Base-by-base conservation (phyloP, 2,329 filamentous ascomycete species). In the Fusarium virguliforme region DNA sequence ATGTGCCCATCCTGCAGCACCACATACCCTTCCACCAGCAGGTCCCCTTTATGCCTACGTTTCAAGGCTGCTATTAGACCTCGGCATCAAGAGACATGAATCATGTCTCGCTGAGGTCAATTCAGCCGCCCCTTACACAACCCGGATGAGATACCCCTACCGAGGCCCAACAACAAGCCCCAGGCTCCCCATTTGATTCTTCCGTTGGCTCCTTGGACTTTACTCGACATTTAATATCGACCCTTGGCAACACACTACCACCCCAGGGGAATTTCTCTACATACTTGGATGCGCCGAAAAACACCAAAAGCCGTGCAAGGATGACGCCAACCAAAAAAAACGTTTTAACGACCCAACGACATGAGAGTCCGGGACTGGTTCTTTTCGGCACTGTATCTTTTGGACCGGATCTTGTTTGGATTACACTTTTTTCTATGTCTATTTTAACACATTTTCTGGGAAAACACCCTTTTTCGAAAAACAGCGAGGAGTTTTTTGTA, bases 1-100 rank as follows among this genome's bases (percentile, higher is more conserved):
- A 85, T 65, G 79, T 81, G 56, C 83, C 85, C 26, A 82, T 82
- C 54, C 80, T 86, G 40, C 85, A 86, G 68, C 83, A 86, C 62
- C 82, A 85, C 64, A 79, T 84, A 54, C 82, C 85, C 26, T 87
- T 88, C 63, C 86, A 87, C 65, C 84, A 85, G 50, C 86, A 86
- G 78, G 83, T 87, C 64, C 83, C 85, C 35, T 80, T 88, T 58
- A 83, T 88, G 73, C 80, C 83, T 55, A 83, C 86, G 65, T 83
- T 87, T 62, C 86, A 85, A 77, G 84, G 85, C 64, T 88, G 86
- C 78, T 88, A 85, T 46, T 81, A 73, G 74, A 68, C 38, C 34
- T 30, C 22, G 18, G 50, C 24, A 54, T 18, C 51, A 59, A 57
- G 30, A 54, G 30, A 54, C 28, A 34, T 37, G 13, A 53, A 12